Base-by-base conservation (phyloP, 352 stramenopile genomes). In the Globisporangium lucens region DNA sequence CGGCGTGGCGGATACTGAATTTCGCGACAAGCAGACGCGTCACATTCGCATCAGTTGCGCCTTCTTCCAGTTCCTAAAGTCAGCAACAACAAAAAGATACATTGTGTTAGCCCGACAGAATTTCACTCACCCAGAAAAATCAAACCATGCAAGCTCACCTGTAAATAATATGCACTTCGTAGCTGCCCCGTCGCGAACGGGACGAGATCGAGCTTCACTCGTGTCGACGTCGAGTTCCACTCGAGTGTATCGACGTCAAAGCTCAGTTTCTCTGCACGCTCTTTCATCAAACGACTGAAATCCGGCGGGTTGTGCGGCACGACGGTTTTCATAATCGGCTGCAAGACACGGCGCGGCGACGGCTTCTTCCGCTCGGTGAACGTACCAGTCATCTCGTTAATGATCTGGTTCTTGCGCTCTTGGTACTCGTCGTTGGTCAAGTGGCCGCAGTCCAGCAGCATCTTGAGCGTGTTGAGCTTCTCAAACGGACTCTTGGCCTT, bases 301-400 rank as follows among this genome's bases (percentile, higher is more conserved):
- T 93, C 83, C 0, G 87, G 87, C 20, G 87, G 83, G 3, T 75
- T 75, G 65, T 94, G 87, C 6, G 87, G 85, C 29, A 94, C 83
- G 12, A 94, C 87, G 0, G 83, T 92, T 68, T 94, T 91, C 60
- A 94, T 80, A 36, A 94, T 76, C 4, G 84, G 87, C 60, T 94
- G 87, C 22, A 93, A 69, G 38, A 67, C 43, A 3, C 68, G 69
- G 4, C 68, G 71, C 2, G 76, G 76, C 29, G 78, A 87, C 41
- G 72, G 69, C 65, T 87, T 76, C 77, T 85, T 80, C 24, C 80
- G 75, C 52, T 90, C 80, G 0, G 84, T 89, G 4, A 78, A 90
- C 17, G 87, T 94, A 2, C 87, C 87, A 1, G 87, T 94, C 82
- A 94, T 91, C 36, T 93, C 87, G 68, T 94, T 94, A 52, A 94